phyloP scores from a whole-genome alignment of 2,329 filamentous ascomycete genomes.

The Neobulgaria alba region DNA sequence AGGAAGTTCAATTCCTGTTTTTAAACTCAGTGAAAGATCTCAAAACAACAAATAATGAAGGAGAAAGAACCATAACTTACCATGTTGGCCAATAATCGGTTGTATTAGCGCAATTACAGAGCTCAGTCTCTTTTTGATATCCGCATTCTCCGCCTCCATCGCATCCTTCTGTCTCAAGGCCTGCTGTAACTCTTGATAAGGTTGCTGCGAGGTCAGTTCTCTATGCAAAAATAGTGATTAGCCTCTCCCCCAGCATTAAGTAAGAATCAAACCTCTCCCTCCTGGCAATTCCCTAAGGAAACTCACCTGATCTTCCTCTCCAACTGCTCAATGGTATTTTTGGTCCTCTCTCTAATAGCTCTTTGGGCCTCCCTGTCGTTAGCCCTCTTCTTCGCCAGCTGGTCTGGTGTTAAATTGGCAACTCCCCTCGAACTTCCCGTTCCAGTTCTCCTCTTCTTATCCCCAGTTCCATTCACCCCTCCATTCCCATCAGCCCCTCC shows the following conservation, averaged over 20 bases:
- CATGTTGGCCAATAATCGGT: slow-evolving; percentile 39
- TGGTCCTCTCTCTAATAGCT: slow-evolving; percentile 78
- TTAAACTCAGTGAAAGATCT: no score
- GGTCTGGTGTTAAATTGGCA: slow-evolving; percentile 78
- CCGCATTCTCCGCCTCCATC: slow-evolving; percentile 70
- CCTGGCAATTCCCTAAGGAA: no score
- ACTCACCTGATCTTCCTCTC: slow-evolving; percentile 57
- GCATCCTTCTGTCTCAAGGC: slow-evolving; percentile 68
- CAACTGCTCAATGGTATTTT: slow-evolving; percentile 74
- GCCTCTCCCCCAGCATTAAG: no score
- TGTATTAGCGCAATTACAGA: slow-evolving; percentile 56
- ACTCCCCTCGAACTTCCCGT: slow-evolving; percentile 64
- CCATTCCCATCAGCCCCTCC: background rate
- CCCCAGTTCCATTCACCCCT: slow-evolving; percentile 2
- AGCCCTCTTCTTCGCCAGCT: slow-evolving; percentile 81
- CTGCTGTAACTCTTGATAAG: slow-evolving; percentile 74
- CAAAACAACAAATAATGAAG: no score
- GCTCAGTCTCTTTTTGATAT: slow-evolving; percentile 62
- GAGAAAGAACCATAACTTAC: no score
- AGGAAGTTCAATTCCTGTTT: slow-evolving; percentile 13
- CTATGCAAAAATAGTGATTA: background rate
- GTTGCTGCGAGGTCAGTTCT: slow-evolving; percentile 67
- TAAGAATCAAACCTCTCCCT: no score
- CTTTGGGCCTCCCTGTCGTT: slow-evolving; percentile 89
- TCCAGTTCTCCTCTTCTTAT: slow-evolving; percentile 32